Conservation (phyloP, 371 early-diverging fungal species). For the Lichtheimia corymbifera region DNA sequence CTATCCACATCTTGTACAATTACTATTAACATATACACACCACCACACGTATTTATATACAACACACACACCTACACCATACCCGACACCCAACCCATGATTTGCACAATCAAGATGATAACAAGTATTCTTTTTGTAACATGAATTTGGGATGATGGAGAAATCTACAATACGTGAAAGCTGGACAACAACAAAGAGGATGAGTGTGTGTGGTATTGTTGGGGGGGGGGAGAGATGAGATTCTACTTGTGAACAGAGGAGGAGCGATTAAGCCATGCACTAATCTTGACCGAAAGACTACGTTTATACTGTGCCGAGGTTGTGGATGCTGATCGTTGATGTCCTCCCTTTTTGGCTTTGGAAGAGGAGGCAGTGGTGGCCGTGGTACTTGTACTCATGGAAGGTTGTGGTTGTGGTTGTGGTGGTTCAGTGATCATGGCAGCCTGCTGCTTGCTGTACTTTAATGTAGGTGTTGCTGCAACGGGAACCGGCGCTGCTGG, state of each 20-base stretch:
- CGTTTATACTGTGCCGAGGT: neutral
- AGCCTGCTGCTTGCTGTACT: constrained; percentile 8
- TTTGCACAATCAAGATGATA: no score
- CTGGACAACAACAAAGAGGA: no score
- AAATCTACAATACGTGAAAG: neutral
- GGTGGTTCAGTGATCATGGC: constrained; percentile 1
- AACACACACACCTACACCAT: no score
- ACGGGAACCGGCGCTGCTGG: constrained; percentile 13
- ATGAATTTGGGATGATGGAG: no score
- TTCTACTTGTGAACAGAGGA: constrained; percentile 13
- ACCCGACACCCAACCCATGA: no score
- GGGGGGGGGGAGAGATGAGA: neutral
- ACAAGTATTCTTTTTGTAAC: no score
- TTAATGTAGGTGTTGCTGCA: constrained; percentile 2
- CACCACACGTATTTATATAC: no score
- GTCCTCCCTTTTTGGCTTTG: neutral
- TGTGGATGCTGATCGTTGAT: constrained; percentile 12
- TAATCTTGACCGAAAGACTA: constrained; percentile 12
- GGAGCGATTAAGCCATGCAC: constrained; percentile 22
- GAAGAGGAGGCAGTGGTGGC: neutral
- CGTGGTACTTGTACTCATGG: neutral
- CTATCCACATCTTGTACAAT: no score
- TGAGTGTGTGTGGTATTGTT: neutral
- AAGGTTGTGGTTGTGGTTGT: neutral
- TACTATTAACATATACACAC: no score